Conservation (phyloP, 2,329 filamentous ascomycete genomes). For the Fonsecaea pedrosoi region DNA sequence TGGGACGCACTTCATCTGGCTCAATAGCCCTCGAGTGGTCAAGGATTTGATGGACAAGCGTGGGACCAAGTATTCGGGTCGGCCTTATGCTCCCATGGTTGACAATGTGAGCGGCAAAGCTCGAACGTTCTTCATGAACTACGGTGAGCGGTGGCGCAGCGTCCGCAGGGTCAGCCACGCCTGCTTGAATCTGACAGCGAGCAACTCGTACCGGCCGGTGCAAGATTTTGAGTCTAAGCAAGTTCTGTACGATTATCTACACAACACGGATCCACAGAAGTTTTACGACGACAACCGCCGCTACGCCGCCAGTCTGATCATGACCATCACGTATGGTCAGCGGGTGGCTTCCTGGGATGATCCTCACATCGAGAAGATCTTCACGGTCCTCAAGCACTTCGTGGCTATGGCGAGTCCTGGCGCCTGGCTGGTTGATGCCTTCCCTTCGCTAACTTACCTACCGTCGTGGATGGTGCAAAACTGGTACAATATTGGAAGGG, state of each 20-base stretch:
- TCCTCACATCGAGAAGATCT: constrained; percentile 50
- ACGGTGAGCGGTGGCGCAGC: constrained; percentile 56
- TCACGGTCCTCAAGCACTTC: constrained; percentile 51
- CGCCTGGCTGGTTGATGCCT: constrained; percentile 43
- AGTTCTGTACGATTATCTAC: constrained; percentile 60
- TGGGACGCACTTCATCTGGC: constrained; percentile 44
- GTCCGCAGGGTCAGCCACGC: constrained; percentile 50
- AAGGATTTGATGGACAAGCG: constrained; percentile 61
- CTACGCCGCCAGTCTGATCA: constrained; percentile 58
- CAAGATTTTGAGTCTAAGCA: constrained; percentile 63
- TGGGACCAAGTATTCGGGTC: constrained; percentile 48
- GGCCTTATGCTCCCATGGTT: constrained; percentile 40
- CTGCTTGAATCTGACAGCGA: constrained; percentile 56
- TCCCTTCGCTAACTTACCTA: constrained; percentile 54
- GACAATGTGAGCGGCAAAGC: constrained; percentile 45
- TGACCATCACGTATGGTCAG: constrained; percentile 59
- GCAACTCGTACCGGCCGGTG: constrained; percentile 60
- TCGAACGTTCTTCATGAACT: constrained; percentile 56
- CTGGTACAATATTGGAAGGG: constrained; percentile 48
- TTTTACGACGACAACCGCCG: constrained; percentile 56
- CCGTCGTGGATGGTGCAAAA: constrained; percentile 51
- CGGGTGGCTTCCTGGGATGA: constrained; percentile 52
- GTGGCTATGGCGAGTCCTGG: constrained; percentile 6
- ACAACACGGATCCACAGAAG: constrained; percentile 45
- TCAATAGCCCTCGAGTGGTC: constrained; percentile 58